A percentile compares a stretch with the other conserved stretches of the same genome.
These are phyloP conservation scores for Echinosophora koreensis DNA, from an alignment of 306 rosid genomes.

Conservation along the genomic window DNA sequence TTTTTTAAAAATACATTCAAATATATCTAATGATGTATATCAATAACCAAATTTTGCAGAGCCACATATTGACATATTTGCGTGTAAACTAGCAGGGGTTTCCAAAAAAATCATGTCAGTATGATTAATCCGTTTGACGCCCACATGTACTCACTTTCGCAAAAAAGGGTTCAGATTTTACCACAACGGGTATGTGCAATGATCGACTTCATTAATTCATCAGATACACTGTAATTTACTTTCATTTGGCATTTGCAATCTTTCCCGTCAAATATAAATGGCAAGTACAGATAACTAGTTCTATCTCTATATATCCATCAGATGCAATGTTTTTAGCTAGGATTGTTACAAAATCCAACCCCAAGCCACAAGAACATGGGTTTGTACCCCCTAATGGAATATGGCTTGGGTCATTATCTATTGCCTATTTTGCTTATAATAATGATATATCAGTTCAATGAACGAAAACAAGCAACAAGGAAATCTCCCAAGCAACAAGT, in stretches of 20 bases:
- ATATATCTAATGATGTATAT: no score
- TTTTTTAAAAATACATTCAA: no score
- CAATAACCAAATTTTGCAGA: neutral
- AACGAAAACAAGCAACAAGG: no score
- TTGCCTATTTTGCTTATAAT: conserved; percentile 18
- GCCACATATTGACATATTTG: conserved; percentile 1
- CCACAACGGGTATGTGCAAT: neutral
- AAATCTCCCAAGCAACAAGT: neutral
- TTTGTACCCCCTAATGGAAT: neutral
- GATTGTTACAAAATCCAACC: conserved; percentile 3
- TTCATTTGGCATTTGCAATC: neutral
- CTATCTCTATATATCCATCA: neutral
- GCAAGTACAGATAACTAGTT: no score
- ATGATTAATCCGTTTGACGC: neutral
- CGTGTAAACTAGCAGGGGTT: neutral
- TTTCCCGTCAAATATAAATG: neutral
- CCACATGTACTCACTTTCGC: neutral
- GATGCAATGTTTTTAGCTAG: neutral
- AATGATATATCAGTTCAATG: conserved; percentile 8
- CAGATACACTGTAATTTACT: neutral
- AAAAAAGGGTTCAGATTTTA: neutral
- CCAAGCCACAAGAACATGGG: conserved; percentile 1
- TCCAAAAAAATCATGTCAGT: neutral
- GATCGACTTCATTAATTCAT: neutral
- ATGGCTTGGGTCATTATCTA: neutral